Percentiles rank a stretch among this genome's conserved stretches.
phyloP scores from a whole-genome alignment of 1,139 yeast species.

The Nakaseomyces uthaithaninus region DNA sequence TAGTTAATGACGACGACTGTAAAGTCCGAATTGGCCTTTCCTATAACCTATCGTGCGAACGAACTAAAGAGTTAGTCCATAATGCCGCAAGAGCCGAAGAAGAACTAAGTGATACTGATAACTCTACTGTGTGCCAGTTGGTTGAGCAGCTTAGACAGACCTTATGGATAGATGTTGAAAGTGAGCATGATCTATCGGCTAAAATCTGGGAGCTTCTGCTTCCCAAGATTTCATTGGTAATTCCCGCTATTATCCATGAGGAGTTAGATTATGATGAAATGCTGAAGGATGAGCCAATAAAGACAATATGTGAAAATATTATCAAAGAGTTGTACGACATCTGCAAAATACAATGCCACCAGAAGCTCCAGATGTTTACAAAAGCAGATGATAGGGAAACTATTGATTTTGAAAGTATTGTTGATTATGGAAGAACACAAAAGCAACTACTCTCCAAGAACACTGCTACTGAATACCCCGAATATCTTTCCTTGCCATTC shows the following conservation, averaged over 20 bases:
- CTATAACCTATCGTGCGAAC: slow-evolving; percentile 13
- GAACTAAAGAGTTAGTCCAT: slow-evolving; percentile 9
- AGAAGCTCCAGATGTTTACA: not conserved
- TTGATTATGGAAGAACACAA: slow-evolving; percentile 18
- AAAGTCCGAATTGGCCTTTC: slow-evolving; percentile 21
- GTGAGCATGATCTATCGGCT: slow-evolving; percentile 18
- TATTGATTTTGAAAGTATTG: slow-evolving; percentile 16
- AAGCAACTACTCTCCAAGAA: slow-evolving; percentile 16
- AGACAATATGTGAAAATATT: slow-evolving; percentile 18
- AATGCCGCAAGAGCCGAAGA: slow-evolving; percentile 14
- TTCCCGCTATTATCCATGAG: slow-evolving; percentile 24
- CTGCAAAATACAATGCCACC: slow-evolving; percentile 19
- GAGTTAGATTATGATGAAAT: slow-evolving; percentile 23
- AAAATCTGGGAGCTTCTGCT: slow-evolving; percentile 23
- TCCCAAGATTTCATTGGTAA: slow-evolving; percentile 23
- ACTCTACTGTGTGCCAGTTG: slow-evolving; percentile 16
- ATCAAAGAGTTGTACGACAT: slow-evolving; percentile 21
- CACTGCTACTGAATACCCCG: slow-evolving; percentile 24
- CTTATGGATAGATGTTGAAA: slow-evolving; percentile 15
- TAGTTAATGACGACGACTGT: slow-evolving; percentile 22
- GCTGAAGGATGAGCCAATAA: slow-evolving; percentile 16
- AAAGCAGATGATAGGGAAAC: slow-evolving; percentile 7
- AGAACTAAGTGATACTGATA: slow-evolving; percentile 9
- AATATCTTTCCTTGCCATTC: slow-evolving; percentile 23
- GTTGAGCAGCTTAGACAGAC: slow-evolving; percentile 16